Evolutionary conservation across 192 early-diverging fungal genomes (phyloP).

Genomic region (Coemansia sp.): DNA sequence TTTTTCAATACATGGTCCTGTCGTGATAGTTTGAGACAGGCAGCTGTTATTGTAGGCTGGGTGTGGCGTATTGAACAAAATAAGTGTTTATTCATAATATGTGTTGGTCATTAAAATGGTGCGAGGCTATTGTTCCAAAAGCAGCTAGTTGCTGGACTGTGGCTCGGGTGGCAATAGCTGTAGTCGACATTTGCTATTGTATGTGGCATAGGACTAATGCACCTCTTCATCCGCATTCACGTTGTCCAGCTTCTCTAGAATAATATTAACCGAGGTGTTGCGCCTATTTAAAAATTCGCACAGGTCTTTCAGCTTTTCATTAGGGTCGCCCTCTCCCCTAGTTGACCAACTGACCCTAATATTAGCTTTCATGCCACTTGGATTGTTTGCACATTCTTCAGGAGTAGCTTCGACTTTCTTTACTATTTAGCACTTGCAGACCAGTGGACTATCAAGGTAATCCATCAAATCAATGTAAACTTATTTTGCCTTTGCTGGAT

Average conservation of each 20-base stretch:
- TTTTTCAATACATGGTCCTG: background rate
- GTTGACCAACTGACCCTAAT: background rate
- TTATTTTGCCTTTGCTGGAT: background rate
- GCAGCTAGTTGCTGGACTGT: background rate
- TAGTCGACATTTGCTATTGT: background rate
- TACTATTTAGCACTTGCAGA: background rate
- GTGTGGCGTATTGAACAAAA: background rate
- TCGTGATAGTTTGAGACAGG: background rate
- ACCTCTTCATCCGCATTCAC: too few species aligned
- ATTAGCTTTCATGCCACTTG: background rate
- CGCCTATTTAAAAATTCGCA: too few species aligned
- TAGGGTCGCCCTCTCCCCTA: too few species aligned
- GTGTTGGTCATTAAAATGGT: background rate
- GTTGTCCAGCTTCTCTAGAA: too few species aligned
- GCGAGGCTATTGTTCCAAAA: background rate
- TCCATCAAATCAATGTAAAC: background rate
- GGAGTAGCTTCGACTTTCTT: background rate
- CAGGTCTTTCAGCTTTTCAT: too few species aligned
- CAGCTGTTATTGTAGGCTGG: background rate
- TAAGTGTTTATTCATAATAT: background rate
- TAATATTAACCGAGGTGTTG: too few species aligned
- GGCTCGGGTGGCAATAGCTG: background rate
- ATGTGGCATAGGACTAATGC: background rate
- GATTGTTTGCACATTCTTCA: background rate
- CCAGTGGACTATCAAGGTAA: background rate